Evolutionary conservation across 2,329 filamentous ascomycete genomes (phyloP).

Genomic region (Colletotrichum simmondsii): DNA sequence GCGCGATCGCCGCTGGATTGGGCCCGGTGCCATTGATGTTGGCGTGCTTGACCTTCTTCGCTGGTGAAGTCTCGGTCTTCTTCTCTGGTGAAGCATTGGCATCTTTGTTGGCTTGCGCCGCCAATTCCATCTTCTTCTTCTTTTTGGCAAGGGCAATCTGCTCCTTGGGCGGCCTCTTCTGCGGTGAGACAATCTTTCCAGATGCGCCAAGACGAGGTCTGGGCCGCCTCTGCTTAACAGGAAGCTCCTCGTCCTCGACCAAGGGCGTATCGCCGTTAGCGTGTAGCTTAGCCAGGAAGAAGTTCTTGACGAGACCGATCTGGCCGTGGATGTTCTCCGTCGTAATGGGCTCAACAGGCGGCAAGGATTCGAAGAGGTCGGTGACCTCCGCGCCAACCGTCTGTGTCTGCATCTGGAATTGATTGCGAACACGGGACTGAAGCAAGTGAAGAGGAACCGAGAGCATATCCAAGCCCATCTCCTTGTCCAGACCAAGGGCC

Average conservation of each 20-base stretch:
- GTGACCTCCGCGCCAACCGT: slow-evolving; percentile 65
- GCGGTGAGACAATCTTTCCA: slow-evolving; percentile 86
- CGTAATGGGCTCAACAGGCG: slow-evolving; percentile 81
- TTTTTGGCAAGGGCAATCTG: slow-evolving; percentile 88
- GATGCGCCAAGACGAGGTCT: slow-evolving; percentile 75
- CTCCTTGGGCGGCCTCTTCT: slow-evolving; percentile 85
- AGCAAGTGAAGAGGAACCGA: slow-evolving; percentile 94
- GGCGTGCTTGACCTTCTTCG: slow-evolving; percentile 64
- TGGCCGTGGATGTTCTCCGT: slow-evolving; percentile 81
- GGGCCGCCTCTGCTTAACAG: slow-evolving; percentile 86
- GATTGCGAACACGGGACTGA: slow-evolving; percentile 88
- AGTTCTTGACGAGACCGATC: slow-evolving; percentile 89
- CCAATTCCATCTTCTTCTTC: slow-evolving; percentile 78
- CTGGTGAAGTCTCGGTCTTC: slow-evolving; percentile 51
- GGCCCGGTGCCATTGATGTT: slow-evolving; percentile 49
- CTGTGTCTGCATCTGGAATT: slow-evolving; percentile 80
- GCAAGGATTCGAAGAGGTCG: slow-evolving; percentile 74
- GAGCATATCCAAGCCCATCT: slow-evolving; percentile 87
- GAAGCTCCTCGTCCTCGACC: slow-evolving; percentile 93
- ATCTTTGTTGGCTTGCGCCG: slow-evolving; percentile 63
- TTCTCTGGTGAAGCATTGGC: slow-evolving; percentile 50
- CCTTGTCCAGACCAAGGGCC: slow-evolving; percentile 89
- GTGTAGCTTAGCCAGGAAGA: slow-evolving; percentile 90
- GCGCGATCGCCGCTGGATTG: slow-evolving; percentile 52
- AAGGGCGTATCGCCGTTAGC: slow-evolving; percentile 78